Conservation (phyloP, 495 filamentous ascomycete genomes). For the Wilcoxina mikolae region DNA sequence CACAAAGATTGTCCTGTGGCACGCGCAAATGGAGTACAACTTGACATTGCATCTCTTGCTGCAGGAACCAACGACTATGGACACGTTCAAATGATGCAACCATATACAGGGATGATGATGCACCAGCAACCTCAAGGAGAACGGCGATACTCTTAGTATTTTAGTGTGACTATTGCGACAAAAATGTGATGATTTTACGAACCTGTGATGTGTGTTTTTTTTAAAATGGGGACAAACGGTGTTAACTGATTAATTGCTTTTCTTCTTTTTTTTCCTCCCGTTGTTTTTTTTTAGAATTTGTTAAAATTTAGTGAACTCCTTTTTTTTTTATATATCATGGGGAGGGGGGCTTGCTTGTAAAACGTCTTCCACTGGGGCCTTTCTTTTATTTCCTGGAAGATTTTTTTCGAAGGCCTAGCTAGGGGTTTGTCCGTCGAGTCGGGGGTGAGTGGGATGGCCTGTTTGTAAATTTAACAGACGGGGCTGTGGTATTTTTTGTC, state of each 20-base stretch:
- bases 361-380: conserved; percentile 17
- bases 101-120: conserved; percentile 7
- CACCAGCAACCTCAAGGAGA: background rate
- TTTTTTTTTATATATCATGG: conserved; percentile 12
- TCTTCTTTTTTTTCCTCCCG: background rate
- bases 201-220: background rate
- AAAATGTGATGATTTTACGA: conserved; percentile 3
- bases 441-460: too few species aligned
- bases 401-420: too few species aligned
- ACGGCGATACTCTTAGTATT: conserved; percentile 2
- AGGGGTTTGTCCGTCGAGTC: too few species aligned
- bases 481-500: too few species aligned
- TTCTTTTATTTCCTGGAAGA: conserved; percentile 29
- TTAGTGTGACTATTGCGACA: background rate
- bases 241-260: background rate
- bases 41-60: background rate
- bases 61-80: background rate
- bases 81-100: conserved; percentile 5
- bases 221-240: conserved; percentile 6
- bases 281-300: conserved; percentile 4
- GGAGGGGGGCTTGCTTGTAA: conserved; percentile 19
- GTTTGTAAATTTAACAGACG: too few species aligned
- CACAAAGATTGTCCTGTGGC: conserved; percentile 96
- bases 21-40: conserved; percentile 59
- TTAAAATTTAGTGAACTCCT: conserved; percentile 18